Evolutionary conservation across 2,329 filamentous ascomycete genomes (phyloP), one percentile per base, ranked within the genome.

Genomic region (Huntiella abstrusa): DNA sequence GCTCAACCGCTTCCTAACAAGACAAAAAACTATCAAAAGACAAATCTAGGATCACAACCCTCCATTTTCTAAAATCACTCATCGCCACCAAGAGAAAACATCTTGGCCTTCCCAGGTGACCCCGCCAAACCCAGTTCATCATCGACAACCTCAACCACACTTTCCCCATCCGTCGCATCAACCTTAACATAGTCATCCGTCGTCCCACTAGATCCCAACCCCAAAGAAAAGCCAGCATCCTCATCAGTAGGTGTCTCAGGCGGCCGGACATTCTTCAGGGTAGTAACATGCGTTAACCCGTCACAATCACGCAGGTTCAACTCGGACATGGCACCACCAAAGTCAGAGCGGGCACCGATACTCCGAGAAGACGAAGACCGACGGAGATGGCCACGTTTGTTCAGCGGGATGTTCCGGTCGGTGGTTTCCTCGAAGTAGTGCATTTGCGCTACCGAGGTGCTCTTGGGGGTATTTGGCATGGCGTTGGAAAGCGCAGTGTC

Each of bases 381-480:
- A 34, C 84, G 79, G 54, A 88, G 67, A 28, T 47, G 44, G 8
- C 34, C 36, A 13, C 42, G 45, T 10, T 33, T 36, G 41, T 28
- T 16, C 16, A 33, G 59, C 3, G 60, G 53, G 4, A 61, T 55
- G 53, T 62, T 55, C n/a, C 65, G 64, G 43, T 62, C 60, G 60
- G 93, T 81, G 50, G 86, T 75, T 57, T 96, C 88, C 56, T 96
- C 88, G 58, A 96, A 96, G 68, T 96, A 96, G 60, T 95, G 87
- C 5, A 81, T 73, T 63, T 92, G 88, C 36, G 80, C 85, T 1
- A 76, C 74, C 2, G 80, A 77, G 2, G 88, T 87, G 3, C 86
- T 92, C 43, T 86, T 82, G 11, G 91, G 91, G 1, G 91, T 96
- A 37, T 57, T 95, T 85, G 1, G 88, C 87, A 11, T 94, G 76